These are phyloP conservation scores for Solanum chacoense DNA, from an alignment of 305 asterid species.

Conservation along the genomic window DNA sequence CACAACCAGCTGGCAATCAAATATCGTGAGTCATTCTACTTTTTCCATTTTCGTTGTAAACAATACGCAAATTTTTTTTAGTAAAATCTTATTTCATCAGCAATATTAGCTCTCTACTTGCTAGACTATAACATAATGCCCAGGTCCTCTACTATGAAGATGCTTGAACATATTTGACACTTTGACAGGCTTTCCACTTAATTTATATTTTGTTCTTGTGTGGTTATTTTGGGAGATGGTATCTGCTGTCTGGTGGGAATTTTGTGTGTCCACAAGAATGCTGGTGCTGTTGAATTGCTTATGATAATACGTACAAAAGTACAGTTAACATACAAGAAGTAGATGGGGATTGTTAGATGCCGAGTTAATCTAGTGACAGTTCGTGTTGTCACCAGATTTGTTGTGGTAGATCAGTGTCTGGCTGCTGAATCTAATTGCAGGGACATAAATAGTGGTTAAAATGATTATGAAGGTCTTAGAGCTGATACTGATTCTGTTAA, in stretches of 20 bases:
- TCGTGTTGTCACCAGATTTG: neutral
- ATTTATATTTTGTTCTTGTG: neutral
- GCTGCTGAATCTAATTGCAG: neutral
- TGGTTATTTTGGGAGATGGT: neutral
- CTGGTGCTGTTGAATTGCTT: neutral
- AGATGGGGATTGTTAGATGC: neutral
- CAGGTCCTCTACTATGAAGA: neutral
- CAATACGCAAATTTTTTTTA: neutral
- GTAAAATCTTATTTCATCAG: neutral
- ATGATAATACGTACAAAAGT: neutral
- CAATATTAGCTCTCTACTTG: neutral
- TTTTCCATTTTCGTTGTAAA: neutral
- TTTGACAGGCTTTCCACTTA: neutral
- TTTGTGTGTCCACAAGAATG: neutral
- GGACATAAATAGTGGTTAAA: neutral
- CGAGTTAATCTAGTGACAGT: neutral
- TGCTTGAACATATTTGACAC: neutral
- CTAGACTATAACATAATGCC: neutral
- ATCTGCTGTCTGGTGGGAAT: neutral
- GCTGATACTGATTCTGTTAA: neutral
- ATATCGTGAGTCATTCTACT: slow-evolving; percentile 38
- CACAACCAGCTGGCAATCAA: slow-evolving; percentile 40
- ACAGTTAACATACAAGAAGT: neutral
- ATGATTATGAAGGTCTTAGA: neutral
- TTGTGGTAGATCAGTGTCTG: neutral